A percentile compares a stretch with the other conserved stretches of the same genome.
phyloP scores from a whole-genome alignment of 116 monocot genomes.

The Cymodocea nodosa region DNA sequence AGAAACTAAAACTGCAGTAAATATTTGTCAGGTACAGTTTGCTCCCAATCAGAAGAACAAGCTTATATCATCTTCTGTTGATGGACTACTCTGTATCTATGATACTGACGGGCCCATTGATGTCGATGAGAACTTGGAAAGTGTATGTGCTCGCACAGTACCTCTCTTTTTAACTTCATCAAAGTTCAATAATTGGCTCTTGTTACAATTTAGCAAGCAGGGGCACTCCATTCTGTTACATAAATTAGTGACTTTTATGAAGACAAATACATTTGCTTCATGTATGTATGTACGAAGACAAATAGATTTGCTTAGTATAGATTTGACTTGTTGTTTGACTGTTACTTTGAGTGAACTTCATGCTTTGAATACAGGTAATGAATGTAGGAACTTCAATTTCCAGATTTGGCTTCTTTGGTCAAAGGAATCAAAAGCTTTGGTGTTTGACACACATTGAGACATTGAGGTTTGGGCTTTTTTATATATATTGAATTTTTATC shows the following conservation, averaged over 20 bases:
- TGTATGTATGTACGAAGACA: too few relatives aligned
- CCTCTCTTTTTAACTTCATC: neutral
- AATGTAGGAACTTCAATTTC: constrained; percentile 84
- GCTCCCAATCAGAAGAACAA: constrained; percentile 54
- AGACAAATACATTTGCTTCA: too few relatives aligned
- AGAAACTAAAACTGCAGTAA: neutral
- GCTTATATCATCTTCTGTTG: constrained; percentile 82
- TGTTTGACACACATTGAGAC: constrained; percentile 95
- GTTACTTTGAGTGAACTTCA: too few relatives aligned
- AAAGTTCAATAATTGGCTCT: too few relatives aligned
- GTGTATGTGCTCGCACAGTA: constrained; percentile 31
- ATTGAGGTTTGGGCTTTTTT: constrained; percentile 41
- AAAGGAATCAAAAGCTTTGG: constrained; percentile 79
- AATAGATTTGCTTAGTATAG: too few relatives aligned
- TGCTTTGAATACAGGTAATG: constrained; percentile 55
- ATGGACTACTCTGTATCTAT: constrained; percentile 84
- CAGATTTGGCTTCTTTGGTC: constrained; percentile 86
- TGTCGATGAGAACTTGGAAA: constrained; percentile 65
- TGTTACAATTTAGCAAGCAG: too few relatives aligned
- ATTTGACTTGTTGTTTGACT: too few relatives aligned
- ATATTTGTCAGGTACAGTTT: constrained; percentile 56
- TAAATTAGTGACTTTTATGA: too few relatives aligned
- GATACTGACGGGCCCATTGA: constrained; percentile 67
- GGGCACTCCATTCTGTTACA: too few relatives aligned
- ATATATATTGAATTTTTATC: neutral